phyloP scores from a whole-genome alignment of 768 basidiomycete species.

The Leucogyrophana mollusca region DNA sequence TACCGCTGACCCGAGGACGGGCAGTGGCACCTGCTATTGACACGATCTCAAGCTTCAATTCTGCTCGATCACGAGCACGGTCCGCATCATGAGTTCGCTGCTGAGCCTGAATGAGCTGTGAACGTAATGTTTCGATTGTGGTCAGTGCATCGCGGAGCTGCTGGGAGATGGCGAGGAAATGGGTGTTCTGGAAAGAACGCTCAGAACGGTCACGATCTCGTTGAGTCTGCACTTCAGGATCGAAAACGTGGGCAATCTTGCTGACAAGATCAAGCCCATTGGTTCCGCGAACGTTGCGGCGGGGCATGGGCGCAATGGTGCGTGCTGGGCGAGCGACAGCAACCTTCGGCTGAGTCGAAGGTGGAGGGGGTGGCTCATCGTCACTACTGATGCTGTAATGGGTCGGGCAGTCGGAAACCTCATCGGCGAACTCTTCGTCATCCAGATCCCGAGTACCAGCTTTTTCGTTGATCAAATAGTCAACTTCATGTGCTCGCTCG shows the following conservation, averaged over 20 bases:
- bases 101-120: conserved; percentile 11
- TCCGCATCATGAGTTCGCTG: conserved; percentile 7
- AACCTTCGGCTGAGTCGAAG: neutral
- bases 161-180: conserved; percentile 20
- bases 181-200: conserved; percentile 21
- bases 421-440: conserved; percentile 16
- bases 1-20: too few species aligned
- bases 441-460: conserved; percentile 19
- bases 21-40: too few species aligned
- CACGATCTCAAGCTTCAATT: conserved; percentile 14
- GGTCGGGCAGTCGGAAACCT: neutral
- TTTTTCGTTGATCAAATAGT: conserved; percentile 23
- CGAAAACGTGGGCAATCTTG: conserved; percentile 18
- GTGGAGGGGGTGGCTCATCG: neutral
- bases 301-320: conserved; percentile 7
- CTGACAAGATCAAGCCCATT: conserved; percentile 18
- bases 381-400: neutral
- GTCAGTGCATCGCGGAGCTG: conserved; percentile 27
- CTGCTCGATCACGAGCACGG: conserved; percentile 11
- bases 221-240: conserved; percentile 21
- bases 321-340: conserved; percentile 2
- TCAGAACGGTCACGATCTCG: conserved; percentile 16
- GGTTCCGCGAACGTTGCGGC: conserved; percentile 6
- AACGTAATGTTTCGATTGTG: conserved; percentile 16
- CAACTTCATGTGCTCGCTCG: conserved; percentile 22